Base-by-base conservation (phyloP, 1,284 basidiomycete species). In the Marasmius tenuissimus region DNA sequence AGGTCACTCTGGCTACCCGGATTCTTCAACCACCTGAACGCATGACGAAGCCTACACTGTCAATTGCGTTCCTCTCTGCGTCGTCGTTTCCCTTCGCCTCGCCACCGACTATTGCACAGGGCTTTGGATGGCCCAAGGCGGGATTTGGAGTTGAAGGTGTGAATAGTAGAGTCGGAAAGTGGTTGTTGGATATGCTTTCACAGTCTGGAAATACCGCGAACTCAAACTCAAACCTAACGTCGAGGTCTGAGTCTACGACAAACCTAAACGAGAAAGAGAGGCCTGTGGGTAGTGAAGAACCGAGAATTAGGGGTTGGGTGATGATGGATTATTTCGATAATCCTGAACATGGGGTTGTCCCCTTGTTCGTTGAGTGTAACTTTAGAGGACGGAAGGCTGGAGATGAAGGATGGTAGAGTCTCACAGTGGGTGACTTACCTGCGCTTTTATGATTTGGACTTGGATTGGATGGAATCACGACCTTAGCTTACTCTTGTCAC, bases 101-200 rank as follows among this genome's bases (percentile, higher is more conserved):
- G 22, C 92, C 93, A 10, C 85, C 88, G 8, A 76, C 81, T 8
- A 78, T 95, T 47, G 92, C 94, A 14, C 85, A 84, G 66, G 94
- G 94, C 1, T 85, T 93, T 66, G 92, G 93, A 27, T 93, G 86
- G 84, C 91, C 92, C 0, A 76, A 78, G 22, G 79, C 81, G 74
- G 86, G 87, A 6, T 69, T 95, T 9, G 94, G 94, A 3, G 77
- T 94, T 22, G 87, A 92, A 69, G 94, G 94, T 3, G 87, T 94
- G 50, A 96, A 97, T 70, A 79, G 79, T n/a, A 80, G 88, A 22
- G 73, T 94, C 1, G 86, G 82, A 1, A 76, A 75, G 61, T 94
- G 91, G 89, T 68, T 95, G n/a, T 70, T 94, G 50, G 78, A 82
- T 54, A 69, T 75, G 61, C 71, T 89, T 27, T 37, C 52, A 14